Evolutionary conservation across 768 basidiomycete species (phyloP), one percentile per base, ranked within the genome.

Genomic region (Boletus rufocinnamomeus): DNA sequence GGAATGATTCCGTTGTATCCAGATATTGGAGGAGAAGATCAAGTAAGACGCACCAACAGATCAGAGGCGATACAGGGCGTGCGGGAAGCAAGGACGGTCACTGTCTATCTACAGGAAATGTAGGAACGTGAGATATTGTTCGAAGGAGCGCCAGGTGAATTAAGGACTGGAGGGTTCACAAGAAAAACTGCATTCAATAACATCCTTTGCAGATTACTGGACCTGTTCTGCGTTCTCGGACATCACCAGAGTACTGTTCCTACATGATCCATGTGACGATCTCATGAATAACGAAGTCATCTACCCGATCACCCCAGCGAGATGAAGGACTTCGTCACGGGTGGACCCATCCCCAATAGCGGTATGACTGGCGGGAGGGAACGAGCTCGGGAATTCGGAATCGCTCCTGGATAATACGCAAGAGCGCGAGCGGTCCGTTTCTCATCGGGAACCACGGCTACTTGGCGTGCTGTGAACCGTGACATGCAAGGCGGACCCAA

Each of bases 111-210:
- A 78, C 49, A 58, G 66, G 11, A 66, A 64, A 44, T 83, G 82
- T 57, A 77, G 75, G 66, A 65, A 51, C 17, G 69, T 61, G 32
- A 69, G 63, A 35, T 82, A 83, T 55, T 83, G 81, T 59, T 79
- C 78, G 13, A 61, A 57, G 51, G 74, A 63, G 3, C 83, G 82
- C 56, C 82, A 83, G 62, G 77, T 71, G 58, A 64, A n/a, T n/a
- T n/a, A n/a, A 68, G 43, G 75, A 82, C 50, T 83, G 82, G 82
- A 79, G 76, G 55, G 58, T 32, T 34, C 82, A 81, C 65, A 82
- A 82, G 65, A 56, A 59, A 14, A n/a, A 35, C 17, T 80, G 79
- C 32, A 40, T 27, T 32, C 34, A 13, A 45, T 65, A 57, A 38
- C 13, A 7, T n/a, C 17, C 23, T 23, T 14, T 23, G 23, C 30